A percentile compares a stretch with the other conserved stretches of the same genome.
Evolutionary conservation across 2,329 filamentous ascomycete genomes (phyloP).

Genomic region (Pseudogymnoascus sp.): DNA sequence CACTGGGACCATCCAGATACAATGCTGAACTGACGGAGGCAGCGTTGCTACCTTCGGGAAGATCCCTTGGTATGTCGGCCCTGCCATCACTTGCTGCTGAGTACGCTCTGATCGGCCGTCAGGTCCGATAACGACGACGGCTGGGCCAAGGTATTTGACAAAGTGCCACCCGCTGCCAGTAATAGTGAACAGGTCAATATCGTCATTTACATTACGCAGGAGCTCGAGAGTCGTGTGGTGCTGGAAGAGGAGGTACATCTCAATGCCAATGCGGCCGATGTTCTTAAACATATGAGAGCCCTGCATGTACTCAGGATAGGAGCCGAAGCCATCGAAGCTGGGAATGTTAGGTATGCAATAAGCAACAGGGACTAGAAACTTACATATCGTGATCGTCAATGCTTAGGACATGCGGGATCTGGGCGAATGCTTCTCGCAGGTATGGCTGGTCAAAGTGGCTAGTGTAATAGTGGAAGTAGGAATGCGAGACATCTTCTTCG

Average conservation of each 20-base stretch:
- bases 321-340: conserved; percentile 94
- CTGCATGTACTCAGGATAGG: conserved; percentile 98
- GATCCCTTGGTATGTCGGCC: conserved; percentile 92
- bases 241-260: conserved; percentile 98
- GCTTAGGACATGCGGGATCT: conserved; percentile 89
- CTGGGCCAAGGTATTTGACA: conserved; percentile 89
- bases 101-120: conserved; percentile 91
- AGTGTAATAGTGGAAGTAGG: conserved; percentile 98
- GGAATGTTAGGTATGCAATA: conserved; percentile 13
- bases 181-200: conserved; percentile 89
- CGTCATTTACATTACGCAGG: conserved; percentile 78
- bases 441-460: conserved; percentile 97
- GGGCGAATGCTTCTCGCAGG: conserved; percentile 88
- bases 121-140: conserved; percentile 79
- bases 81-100: conserved; percentile 85
- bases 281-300: conserved; percentile 97
- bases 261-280: conserved; percentile 87
- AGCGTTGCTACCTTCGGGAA: conserved; percentile 92
- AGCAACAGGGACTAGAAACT: conserved; percentile 35
- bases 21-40: conserved; percentile 90
- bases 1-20: conserved; percentile 90
- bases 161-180: conserved; percentile 99
- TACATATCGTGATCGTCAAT: conserved; percentile 98
- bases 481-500: conserved; percentile 90
- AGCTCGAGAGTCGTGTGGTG: conserved; percentile 95